A percentile compares a stretch with the other conserved stretches of the same genome.
Evolutionary conservation across 148 eudicot species (phyloP).

Genomic region (Tetragonia tetragonoides): DNA sequence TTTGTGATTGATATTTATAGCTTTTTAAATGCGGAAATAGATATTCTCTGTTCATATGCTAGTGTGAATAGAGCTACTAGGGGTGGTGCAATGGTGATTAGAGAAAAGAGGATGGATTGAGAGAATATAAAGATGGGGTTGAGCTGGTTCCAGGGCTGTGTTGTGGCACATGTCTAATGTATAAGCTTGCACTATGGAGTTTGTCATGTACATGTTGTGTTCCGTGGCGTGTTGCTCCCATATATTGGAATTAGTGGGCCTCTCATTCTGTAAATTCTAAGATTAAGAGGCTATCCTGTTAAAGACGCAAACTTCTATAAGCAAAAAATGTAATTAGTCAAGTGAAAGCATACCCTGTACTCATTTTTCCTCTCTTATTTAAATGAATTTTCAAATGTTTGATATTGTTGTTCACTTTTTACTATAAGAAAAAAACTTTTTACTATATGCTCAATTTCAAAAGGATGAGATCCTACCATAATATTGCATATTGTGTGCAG

Average conservation of each 20-base stretch:
- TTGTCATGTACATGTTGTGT: not conserved
- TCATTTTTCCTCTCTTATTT: not conserved
- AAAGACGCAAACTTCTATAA: not conserved
- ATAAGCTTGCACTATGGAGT: not conserved
- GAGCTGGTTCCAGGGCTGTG: not conserved
- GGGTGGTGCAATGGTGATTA: slow-evolving; percentile 4
- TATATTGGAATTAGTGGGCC: not conserved
- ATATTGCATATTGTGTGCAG: not conserved
- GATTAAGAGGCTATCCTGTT: not conserved
- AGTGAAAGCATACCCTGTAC: not conserved
- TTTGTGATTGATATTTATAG: not conserved
- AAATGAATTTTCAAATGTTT: not conserved
- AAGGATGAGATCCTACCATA: not conserved
- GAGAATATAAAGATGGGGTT: not conserved
- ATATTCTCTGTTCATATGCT: not conserved
- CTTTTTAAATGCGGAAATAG: not conserved
- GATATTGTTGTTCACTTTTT: not conserved
- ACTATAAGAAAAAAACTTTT: no score
- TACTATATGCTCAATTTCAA: no score
- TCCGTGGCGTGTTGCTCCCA: not conserved
- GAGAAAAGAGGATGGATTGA: not conserved
- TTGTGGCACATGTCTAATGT: not conserved
- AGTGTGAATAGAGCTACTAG: not conserved
- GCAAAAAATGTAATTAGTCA: not conserved
- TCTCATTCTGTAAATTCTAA: not conserved